Percentiles rank a stretch among this genome's conserved stretches.
Evolutionary conservation across 1,284 basidiomycete species (phyloP).

Genomic region (Cutaneotrichosporon curvatum): DNA sequence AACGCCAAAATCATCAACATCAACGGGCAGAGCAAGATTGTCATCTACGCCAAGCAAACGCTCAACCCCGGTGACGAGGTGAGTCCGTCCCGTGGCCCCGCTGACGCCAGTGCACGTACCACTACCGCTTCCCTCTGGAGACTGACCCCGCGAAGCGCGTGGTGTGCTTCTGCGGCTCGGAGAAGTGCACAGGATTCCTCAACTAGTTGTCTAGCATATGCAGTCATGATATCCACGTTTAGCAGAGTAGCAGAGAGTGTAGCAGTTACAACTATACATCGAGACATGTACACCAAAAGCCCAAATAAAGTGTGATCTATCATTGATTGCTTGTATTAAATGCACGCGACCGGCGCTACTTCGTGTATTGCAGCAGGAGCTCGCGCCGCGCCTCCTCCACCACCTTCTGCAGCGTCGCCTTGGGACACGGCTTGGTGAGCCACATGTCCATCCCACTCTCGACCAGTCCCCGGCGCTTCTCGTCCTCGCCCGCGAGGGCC

Average conservation of each 20-base stretch:
- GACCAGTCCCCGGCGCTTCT: constrained; percentile 32
- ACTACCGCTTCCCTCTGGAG: constrained; percentile 43
- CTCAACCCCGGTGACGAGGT: constrained; percentile 93
- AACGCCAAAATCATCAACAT: constrained; percentile 98
- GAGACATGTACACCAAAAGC: too few relatives aligned
- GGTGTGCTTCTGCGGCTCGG: constrained; percentile 77
- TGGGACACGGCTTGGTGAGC: constrained; percentile 37
- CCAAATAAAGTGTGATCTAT: too few relatives aligned
- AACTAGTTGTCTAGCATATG: constrained; percentile 52
- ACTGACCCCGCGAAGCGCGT: constrained; percentile 50
- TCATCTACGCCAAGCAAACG: constrained; percentile 93
- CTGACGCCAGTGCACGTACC: constrained; percentile 28
- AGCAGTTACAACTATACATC: too few relatives aligned
- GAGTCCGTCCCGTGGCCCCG: constrained; percentile 52
- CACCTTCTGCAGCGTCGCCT: constrained; percentile 26
- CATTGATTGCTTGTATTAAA: too few relatives aligned
- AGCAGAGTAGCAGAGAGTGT: too few relatives aligned
- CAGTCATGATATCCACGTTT: too few relatives aligned
- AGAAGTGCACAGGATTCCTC: constrained; percentile 80
- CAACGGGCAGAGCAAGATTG: constrained; percentile 91
- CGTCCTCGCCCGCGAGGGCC: constrained; percentile 37
- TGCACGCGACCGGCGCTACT: too few relatives aligned
- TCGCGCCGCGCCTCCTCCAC: constrained; percentile 23
- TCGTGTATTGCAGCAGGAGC: background rate
- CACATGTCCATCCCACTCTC: constrained; percentile 42